phyloP scores from a whole-genome alignment of 495 filamentous ascomycete genomes.

The Cudoniella acicularis region DNA sequence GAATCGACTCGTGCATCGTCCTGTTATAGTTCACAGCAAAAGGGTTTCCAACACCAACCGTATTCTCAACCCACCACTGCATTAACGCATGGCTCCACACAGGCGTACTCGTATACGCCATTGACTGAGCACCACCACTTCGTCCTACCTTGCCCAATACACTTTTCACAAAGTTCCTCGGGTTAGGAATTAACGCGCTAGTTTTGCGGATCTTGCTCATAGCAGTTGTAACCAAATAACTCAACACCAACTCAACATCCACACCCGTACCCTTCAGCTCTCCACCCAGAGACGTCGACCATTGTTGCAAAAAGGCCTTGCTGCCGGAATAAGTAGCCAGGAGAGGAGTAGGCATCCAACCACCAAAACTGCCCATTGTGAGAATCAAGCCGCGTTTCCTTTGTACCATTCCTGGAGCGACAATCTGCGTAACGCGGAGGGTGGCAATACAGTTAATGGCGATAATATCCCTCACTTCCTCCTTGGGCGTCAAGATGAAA shows the following conservation, averaged over 20 bases:
- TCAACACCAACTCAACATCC: constrained; percentile 79
- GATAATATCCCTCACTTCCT: constrained; percentile 85
- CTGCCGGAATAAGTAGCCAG: constrained; percentile 95
- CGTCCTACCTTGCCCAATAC: constrained; percentile 79
- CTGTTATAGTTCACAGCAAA: constrained; percentile 64
- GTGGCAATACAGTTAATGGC: constrained; percentile 91
- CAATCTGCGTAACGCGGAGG: constrained; percentile 75
- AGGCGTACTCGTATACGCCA: constrained; percentile 80
- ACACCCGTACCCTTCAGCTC: constrained; percentile 79
- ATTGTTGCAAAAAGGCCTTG: constrained; percentile 98
- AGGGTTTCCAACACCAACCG: constrained; percentile 61
- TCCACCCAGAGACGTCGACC: constrained; percentile 80
- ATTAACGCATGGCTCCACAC: constrained; percentile 88
- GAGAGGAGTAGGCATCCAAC: constrained; percentile 83
- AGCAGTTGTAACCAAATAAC: constrained; percentile 87
- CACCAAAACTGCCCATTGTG: constrained; percentile 96
- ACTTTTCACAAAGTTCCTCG: constrained; percentile 75
- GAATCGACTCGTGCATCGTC: constrained; percentile 80
- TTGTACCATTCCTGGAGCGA: constrained; percentile 79
- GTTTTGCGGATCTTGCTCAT: constrained; percentile 92
- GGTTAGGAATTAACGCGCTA: constrained; percentile 71
- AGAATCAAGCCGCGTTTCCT: constrained; percentile 85
- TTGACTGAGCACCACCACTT: constrained; percentile 67
- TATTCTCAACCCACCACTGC: constrained; percentile 76
- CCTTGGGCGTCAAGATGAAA: constrained; percentile 71